phyloP scores from a whole-genome alignment of 768 basidiomycete genomes.

The Suillus clintonianus region DNA sequence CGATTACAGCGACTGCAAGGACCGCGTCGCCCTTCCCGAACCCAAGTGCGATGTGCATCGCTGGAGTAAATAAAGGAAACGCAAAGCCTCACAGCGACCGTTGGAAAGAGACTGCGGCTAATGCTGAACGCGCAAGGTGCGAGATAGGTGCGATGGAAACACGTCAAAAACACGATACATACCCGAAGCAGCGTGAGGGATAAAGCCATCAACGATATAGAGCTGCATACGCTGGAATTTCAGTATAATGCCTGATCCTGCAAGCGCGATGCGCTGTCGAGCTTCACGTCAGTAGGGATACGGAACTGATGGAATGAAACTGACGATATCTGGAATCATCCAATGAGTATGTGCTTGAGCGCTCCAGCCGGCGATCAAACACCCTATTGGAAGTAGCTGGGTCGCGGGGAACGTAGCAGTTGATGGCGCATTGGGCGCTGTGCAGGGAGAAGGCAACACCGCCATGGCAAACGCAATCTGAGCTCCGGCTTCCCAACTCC shows the following conservation, averaged over 20 bases:
- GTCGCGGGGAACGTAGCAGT: conserved; percentile 63
- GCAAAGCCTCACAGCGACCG: no score
- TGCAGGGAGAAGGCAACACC: neutral
- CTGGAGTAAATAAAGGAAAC: no score
- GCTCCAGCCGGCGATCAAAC: conserved; percentile 74
- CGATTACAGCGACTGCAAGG: no score
- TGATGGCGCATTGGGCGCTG: conserved; percentile 25
- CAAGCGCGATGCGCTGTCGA: conserved; percentile 53
- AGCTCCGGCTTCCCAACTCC: conserved; percentile 59
- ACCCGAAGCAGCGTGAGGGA: conserved; percentile 72
- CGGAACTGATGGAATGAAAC: conserved; percentile 13
- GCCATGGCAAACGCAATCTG: conserved; percentile 42
- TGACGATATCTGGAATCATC: conserved; percentile 70
- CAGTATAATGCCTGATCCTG: conserved; percentile 63
- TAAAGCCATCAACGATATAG: conserved; percentile 70
- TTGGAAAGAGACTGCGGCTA: conserved; percentile 64
- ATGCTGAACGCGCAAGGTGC: conserved; percentile 38
- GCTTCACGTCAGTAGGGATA: neutral
- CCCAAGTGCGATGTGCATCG: no score
- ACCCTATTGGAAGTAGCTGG: conserved; percentile 62
- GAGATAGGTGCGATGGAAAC: neutral
- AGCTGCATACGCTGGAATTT: conserved; percentile 64
- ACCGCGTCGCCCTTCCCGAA: no score
- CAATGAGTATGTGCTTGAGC: conserved; percentile 60
- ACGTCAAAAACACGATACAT: conserved; percentile 11